Percentiles rank a stretch among this genome's conserved stretches.
phyloP scores from a whole-genome alignment of 805 yeast species.

The Pichia occidentalis region DNA sequence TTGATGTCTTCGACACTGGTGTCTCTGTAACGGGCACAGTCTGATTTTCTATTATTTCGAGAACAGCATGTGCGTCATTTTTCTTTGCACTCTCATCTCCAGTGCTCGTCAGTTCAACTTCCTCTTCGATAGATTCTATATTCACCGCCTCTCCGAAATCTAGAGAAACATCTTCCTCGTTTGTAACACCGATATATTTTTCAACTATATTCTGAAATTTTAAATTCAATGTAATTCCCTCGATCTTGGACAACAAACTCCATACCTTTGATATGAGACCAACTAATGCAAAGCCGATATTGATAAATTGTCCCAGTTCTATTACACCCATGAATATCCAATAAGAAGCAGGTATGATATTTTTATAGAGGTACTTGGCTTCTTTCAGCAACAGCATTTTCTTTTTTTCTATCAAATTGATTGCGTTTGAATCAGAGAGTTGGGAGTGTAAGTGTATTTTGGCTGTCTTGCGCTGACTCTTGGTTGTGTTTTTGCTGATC shows the following conservation, averaged over 20 bases:
- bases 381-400: constrained; percentile 2
- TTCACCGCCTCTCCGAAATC: constrained; percentile 3
- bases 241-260: constrained; percentile 1
- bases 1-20: constrained; percentile 9
- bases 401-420: neutral
- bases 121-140: constrained; percentile 1
- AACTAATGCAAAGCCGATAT: constrained; percentile 62
- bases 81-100: neutral
- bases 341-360: constrained; percentile 43
- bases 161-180: neutral
- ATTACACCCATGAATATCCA: constrained; percentile 60
- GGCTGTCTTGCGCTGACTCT: constrained; percentile 4
- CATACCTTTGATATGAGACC: constrained; percentile 48
- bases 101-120: constrained; percentile 12
- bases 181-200: too few species aligned
- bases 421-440: neutral
- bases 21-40: constrained; percentile 8
- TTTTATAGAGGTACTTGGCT: constrained; percentile 27
- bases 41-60: neutral
- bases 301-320: constrained; percentile 69
- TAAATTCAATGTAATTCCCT: neutral
- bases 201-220: constrained; percentile 16
- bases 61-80: neutral
- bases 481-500: constrained; percentile 7
- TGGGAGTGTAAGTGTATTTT: constrained; percentile 3